Evolutionary conservation across 2,329 filamentous ascomycete genomes (phyloP), one percentile per base, ranked within the genome.

Genomic region (Dactylellina parvicollis): DNA sequence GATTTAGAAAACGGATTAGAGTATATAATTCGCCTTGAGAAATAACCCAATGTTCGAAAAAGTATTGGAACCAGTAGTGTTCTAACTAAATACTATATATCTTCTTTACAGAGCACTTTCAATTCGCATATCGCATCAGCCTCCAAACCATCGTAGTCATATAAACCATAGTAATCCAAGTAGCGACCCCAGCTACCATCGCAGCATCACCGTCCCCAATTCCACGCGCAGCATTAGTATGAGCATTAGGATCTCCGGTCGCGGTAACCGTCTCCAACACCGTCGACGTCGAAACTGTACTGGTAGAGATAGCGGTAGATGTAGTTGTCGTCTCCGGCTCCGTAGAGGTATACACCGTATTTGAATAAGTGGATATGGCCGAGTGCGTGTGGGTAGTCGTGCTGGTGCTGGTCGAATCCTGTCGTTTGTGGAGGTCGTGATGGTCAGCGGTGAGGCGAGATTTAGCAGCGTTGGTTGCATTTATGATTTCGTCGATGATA

Each of bases 101-200:
- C 26, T 8, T 18, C 24, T n/a, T 26, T 16, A 20, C n/a, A 20
- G 8, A 16, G 36, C n/a, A 24, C 18, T 14, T 34, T 36, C 34
- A 70, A 50, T 18, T 16, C 24, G 18, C 18, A 49, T 50, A 28
- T 18, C 49, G 42, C 24, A 55, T 16, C n/a, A 73, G 9, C 44
- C 44, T 59, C 52, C 42, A 73, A 49, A 73, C 24, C 46, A 73
- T 54, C n/a, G 52, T 44, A 28, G 30, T 20, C 22, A 66, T 47
- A 61, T 73, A 73, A 32, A 73, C 12, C 30, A 66, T 40, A 10
- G 46, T 61, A 52, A 73, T 54, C 60, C 69, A 73, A 22, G 54
- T 24, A 14, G 60, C 47, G 40, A 56, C 32, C 20, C 26, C 49
- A 20, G 40, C 50, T 9, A 32, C 28, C 16, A 47, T 34, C 8